Percentiles rank a stretch among this genome's conserved stretches.
Evolutionary conservation across 352 stramenopile species (phyloP).

Genomic region (Globisporangium okanoganense): DNA sequence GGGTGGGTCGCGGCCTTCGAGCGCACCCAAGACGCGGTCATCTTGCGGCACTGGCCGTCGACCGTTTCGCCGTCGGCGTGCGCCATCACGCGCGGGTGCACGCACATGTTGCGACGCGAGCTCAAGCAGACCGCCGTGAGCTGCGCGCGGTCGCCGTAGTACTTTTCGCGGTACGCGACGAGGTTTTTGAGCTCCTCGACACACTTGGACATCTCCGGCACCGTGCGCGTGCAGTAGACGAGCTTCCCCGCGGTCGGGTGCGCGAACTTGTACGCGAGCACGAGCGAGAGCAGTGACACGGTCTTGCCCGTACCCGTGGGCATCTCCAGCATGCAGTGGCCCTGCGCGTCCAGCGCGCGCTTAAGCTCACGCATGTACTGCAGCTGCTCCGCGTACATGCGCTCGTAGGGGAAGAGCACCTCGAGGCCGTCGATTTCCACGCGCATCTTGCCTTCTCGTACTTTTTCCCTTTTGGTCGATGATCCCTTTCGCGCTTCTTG

Average conservation of each 20-base stretch:
- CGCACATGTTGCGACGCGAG: constrained; percentile 97
- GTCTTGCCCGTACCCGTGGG: constrained; percentile 98
- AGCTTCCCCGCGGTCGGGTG: constrained; percentile 96
- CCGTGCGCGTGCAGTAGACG: constrained; percentile 99
- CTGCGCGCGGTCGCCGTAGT: constrained; percentile 50
- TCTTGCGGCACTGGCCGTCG: constrained; percentile 94
- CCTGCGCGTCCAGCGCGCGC: constrained; percentile 94
- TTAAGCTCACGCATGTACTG: constrained; percentile 99
- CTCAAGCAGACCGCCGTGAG: constrained; percentile 90
- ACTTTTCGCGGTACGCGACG: constrained; percentile 69
- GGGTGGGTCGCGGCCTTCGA: constrained; percentile 47
- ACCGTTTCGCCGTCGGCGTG: constrained; percentile 96
- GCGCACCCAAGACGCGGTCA: constrained; percentile 98
- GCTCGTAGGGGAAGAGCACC: constrained; percentile 97
- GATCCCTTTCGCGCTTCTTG: not conserved
- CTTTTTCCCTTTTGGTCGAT: not conserved
- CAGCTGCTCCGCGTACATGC: constrained; percentile 99
- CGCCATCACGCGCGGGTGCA: constrained; percentile 95
- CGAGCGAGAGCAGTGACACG: constrained; percentile 95
- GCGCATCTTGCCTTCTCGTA: constrained; percentile 55
- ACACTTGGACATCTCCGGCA: constrained; percentile 98
- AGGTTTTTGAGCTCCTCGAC: constrained; percentile 98
- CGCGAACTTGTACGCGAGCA: constrained; percentile 93
- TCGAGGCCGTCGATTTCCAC: constrained; percentile 96
- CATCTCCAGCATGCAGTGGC: constrained; percentile 98